These are phyloP conservation scores for Lactarius quietus DNA, from an alignment of 768 basidiomycete species.

Conservation along the genomic window DNA sequence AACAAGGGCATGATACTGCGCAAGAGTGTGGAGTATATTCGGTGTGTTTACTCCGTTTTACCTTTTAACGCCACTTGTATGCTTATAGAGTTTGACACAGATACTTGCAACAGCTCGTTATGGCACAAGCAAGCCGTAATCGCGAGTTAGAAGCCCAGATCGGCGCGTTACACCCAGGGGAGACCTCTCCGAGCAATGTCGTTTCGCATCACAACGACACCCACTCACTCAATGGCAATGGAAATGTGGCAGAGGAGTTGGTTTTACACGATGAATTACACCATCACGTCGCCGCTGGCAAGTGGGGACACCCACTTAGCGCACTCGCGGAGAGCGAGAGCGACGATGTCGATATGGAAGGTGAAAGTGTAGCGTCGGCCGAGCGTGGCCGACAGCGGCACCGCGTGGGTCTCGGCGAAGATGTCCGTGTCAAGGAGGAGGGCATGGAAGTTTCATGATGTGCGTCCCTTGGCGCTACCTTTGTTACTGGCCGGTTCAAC, in stretches of 20 bases:
- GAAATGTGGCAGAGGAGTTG: constrained; percentile 10
- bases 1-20: constrained; percentile 93
- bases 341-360: constrained; percentile 24
- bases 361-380: not conserved
- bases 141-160: constrained; percentile 76
- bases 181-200: not conserved
- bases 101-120: constrained; percentile 84
- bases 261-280: constrained; percentile 21
- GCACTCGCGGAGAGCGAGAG: constrained; percentile 24
- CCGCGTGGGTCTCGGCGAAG: constrained; percentile 16
- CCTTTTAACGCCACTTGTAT: not conserved
- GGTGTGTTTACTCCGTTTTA: constrained; percentile 25
- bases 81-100: constrained; percentile 30
- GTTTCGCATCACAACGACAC: constrained; percentile 4
- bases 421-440: constrained; percentile 23
- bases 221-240: constrained; percentile 13
- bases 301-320: constrained; percentile 19
- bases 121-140: constrained; percentile 72
- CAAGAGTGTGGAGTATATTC: constrained; percentile 56
- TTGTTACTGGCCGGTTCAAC: not conserved
- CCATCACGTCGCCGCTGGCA: constrained; percentile 15
- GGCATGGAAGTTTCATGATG: constrained; percentile 26
- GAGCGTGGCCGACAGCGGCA: constrained; percentile 23
- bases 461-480: constrained; percentile 2
- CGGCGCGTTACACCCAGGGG: constrained; percentile 9